Percentiles rank a stretch among this genome's conserved stretches.
phyloP scores from a whole-genome alignment of 1,284 basidiomycete species.

The Pseudozyma sp. region DNA sequence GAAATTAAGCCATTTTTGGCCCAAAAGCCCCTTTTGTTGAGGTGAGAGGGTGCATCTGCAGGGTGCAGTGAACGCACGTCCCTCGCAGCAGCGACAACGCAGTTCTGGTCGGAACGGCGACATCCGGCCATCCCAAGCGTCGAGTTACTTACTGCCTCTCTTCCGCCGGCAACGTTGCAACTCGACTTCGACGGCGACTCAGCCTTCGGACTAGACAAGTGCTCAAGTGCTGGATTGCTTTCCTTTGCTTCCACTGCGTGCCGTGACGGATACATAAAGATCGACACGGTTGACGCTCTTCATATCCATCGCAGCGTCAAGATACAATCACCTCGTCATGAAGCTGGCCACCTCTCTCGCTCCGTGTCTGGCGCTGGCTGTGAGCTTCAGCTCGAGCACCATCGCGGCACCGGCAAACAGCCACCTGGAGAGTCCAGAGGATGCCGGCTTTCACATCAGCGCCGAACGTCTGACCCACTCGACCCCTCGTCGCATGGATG shows the following conservation, averaged over 20 bases:
- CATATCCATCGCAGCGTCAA: neutral
- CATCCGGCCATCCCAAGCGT: slow-evolving; percentile 4
- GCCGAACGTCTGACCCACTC: slow-evolving; percentile 41
- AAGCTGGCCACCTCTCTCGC: slow-evolving; percentile 29
- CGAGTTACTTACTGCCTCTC: too few species aligned
- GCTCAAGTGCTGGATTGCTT: too few species aligned
- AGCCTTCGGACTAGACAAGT: neutral
- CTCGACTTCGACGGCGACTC: neutral
- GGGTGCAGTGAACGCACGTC: slow-evolving; percentile 9
- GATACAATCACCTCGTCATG: slow-evolving; percentile 7
- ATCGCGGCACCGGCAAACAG: slow-evolving; percentile 17
- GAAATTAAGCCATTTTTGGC: slow-evolving; percentile 3
- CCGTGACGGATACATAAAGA: neutral
- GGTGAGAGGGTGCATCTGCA: slow-evolving; percentile 6
- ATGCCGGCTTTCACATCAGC: slow-evolving; percentile 19
- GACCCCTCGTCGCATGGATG: slow-evolving; percentile 43
- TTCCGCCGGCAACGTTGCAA: slow-evolving; percentile 3
- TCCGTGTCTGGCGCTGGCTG: slow-evolving; percentile 30
- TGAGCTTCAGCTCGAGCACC: slow-evolving; percentile 10
- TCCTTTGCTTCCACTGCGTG: too few species aligned
- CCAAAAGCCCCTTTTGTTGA: neutral
- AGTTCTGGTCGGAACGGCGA: slow-evolving; percentile 1
- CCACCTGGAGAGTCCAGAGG: neutral
- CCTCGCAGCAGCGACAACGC: slow-evolving; percentile 4
- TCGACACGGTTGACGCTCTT: neutral